Evolutionary conservation across 2,329 filamentous ascomycete genomes (phyloP), one percentile per base, ranked within the genome.

Genomic region (Ceratocystis cacaofunesta): DNA sequence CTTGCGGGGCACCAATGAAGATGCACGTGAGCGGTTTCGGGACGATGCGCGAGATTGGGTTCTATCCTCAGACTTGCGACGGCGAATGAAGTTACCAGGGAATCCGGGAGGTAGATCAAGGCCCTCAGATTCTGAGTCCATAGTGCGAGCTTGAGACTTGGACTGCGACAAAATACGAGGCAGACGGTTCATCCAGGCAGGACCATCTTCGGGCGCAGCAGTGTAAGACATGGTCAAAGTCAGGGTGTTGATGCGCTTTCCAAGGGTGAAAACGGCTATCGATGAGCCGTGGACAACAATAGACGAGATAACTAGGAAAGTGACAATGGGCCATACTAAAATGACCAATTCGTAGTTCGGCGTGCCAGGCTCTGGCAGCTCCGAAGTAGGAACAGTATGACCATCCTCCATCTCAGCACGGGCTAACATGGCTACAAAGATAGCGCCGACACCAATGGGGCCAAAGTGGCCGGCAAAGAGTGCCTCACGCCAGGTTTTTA

Each of bases 221-320:
- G 94, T 99, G 77, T 97, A 99, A 0, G 94, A 96, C 83, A 99
- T 89, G 65, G 94, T 96, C 68, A 99, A 80, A 0, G 90, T 92
- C 70, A 99, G 77, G 0, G 94, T 97, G 77, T 97, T 97, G 82
- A 99, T 99, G 68, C 89, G 92, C 76, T 97, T 99, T 71, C 94
- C 94, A 1, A 99, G 83, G 0, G 94, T 97, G 71, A 99, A 99
- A 7, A 99, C 94, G 4, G 94, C 94, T 70, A 99, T 88, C 0
- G 94, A 97, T n/a, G 94, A 97, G 25, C 94, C 94, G 72, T 99
- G 94, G 1, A 99, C 90, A 46, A 97, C 76, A 71, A 99, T 99
- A 12, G 94, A 99, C 2, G 89, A 82, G 64, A 99, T 89, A 68
- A 99, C 92, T 71, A 99, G 78, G 75, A 99, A 99, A 0, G 90